These are phyloP conservation scores for Skeletonema marinoi DNA, from an alignment of 108 stramenopile genomes.

Conservation along the genomic window DNA sequence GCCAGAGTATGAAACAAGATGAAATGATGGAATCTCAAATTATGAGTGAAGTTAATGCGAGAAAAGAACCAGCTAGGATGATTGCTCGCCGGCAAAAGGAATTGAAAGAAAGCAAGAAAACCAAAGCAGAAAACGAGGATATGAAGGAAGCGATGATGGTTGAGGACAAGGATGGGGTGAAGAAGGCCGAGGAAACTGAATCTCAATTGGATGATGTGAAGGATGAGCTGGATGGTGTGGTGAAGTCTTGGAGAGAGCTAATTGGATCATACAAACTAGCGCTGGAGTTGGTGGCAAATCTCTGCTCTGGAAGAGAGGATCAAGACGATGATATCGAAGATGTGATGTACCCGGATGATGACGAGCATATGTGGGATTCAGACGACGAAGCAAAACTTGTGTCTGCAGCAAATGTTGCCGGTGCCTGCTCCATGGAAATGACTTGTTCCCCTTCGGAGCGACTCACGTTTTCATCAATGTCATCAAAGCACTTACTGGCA, in stretches of 20 bases:
- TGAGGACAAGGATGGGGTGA: neutral
- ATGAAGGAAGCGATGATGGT: neutral
- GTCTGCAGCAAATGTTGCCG: neutral
- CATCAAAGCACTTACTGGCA: slow-evolving; percentile 19
- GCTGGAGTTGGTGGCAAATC: slow-evolving; percentile 68
- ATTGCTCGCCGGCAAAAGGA: slow-evolving; percentile 76
- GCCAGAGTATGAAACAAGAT: slow-evolving; percentile 48
- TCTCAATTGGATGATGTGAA: slow-evolving; percentile 35
- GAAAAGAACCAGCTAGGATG: slow-evolving; percentile 67
- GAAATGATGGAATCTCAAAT: slow-evolving; percentile 63
- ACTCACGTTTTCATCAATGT: slow-evolving; percentile 19
- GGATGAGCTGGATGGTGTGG: slow-evolving; percentile 52
- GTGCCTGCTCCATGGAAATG: neutral
- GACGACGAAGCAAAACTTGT: slow-evolving; percentile 46
- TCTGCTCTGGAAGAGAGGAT: slow-evolving; percentile 21
- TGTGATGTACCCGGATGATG: slow-evolving; percentile 34
- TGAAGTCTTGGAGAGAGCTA: slow-evolving; percentile 46
- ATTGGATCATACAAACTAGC: slow-evolving; percentile 57
- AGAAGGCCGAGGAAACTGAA: neutral
- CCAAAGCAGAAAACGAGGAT: slow-evolving; percentile 11
- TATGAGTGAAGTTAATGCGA: slow-evolving; percentile 52
- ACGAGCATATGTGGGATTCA: slow-evolving; percentile 51
- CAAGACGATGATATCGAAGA: slow-evolving; percentile 37
- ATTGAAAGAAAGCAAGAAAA: slow-evolving; percentile 22
- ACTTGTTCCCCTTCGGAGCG: slow-evolving; percentile 15